These are phyloP conservation scores for Paramecium sexaurelia DNA, from an alignment of 73 alveolate species.

Conservation along the genomic window DNA sequence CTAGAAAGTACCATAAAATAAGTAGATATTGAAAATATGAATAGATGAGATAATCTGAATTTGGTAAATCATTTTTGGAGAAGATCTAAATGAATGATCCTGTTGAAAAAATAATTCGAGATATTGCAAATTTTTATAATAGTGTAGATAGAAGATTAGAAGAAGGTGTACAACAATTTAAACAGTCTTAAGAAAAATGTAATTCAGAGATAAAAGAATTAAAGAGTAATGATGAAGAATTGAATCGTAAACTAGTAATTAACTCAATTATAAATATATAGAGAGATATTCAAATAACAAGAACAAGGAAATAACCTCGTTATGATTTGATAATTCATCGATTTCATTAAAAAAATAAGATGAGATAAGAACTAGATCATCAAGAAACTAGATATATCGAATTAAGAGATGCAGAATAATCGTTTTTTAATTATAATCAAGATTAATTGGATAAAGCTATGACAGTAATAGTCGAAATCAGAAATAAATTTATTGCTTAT, in stretches of 20 bases:
- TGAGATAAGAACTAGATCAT: constrained; percentile 25
- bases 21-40: background rate
- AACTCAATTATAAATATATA: background rate
- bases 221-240: background rate
- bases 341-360: background rate
- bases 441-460: constrained; percentile 46
- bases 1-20: background rate
- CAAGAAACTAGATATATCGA: background rate
- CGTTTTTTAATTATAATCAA: constrained; percentile 16
- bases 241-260: constrained; percentile 28
- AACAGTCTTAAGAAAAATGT: background rate
- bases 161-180: background rate
- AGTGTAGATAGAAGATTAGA: constrained; percentile 5
- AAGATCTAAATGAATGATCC: constrained; percentile 19
- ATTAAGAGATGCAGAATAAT: constrained; percentile 10
- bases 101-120: constrained; percentile 3
- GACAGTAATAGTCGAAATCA: background rate
- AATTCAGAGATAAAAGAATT: background rate
- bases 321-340: constrained; percentile 7
- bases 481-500: constrained; percentile 29
- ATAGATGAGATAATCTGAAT: constrained; percentile 32
- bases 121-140: background rate
- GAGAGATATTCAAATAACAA: constrained; percentile 5
- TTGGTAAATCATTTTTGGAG: background rate
- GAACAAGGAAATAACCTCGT: constrained; percentile 6